Base-by-base conservation (phyloP, 352 stramenopile species). In the Pythium myriotylum region DNA sequence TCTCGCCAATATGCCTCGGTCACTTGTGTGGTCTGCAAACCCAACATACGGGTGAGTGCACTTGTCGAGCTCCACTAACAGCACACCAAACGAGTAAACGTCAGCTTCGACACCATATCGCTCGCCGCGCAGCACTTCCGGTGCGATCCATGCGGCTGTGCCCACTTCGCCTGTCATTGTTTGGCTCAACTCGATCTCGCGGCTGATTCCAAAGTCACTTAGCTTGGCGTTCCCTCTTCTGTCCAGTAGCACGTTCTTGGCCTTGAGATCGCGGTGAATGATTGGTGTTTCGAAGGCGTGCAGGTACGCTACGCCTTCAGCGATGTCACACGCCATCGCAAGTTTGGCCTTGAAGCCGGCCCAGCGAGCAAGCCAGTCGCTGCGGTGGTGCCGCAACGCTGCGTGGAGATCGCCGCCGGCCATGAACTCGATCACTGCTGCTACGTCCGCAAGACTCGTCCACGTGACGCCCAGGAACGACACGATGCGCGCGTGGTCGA, bases 211-310 rank as follows among this genome's bases (percentile, higher is more conserved):
- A 14, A 50, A 50, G 43, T 33, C 43, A 5, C 43, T 50, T 4
- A 50, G 43, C 43, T 50, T 50, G 43, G 43, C 43, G 13, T 32
- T 17, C 20, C 43, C 43, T 4, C n/a, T 23, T 5, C 12, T 20
- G 65, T 87, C 74, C 12, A 89, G 66, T 46, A 89, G 58, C 51
- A 89, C 73, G 40, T 89, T 89, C 67, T 89, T 89, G 1, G 79
- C 86, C 50, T 89, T 89, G 40, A 89, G 60, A 32, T 89, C 79
- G 19, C 79, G 79, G 67, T 89, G 79, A 54, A 89, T 89, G 40
- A 87, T 35, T 10, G 29, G 29, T 10, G 29, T 35, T 10, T 35
- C 29, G 29, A 35, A 35, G 5, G 29, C 29, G 10, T 35, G 29
- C 29, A 35, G 29, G 29, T 35, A 35, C 5, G 29, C 29, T 5